Conservation (phyloP, 768 basidiomycete genomes). For the Russula emetica region DNA sequence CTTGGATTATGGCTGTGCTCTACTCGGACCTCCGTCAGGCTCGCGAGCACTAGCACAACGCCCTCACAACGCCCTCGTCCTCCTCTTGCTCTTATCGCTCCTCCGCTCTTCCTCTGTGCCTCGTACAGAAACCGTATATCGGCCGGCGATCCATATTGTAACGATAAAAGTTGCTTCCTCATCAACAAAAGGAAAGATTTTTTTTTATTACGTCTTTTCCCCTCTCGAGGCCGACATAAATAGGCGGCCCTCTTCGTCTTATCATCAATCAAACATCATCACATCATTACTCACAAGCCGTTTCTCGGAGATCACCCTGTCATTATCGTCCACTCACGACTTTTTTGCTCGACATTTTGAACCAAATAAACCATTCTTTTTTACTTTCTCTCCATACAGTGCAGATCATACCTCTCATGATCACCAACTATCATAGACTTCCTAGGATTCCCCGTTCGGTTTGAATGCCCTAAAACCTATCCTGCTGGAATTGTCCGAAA, state of each 20-base stretch:
- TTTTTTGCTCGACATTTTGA: background rate
- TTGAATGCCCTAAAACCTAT: no score
- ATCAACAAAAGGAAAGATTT: no score
- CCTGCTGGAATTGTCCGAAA: no score
- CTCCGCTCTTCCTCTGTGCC: background rate
- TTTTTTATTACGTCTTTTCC: background rate
- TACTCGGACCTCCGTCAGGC: background rate
- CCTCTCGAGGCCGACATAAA: background rate
- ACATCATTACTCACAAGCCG: background rate
- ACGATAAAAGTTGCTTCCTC: background rate
- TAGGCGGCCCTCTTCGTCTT: background rate
- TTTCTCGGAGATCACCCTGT: background rate
- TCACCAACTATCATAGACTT: no score
- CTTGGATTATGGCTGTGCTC: background rate
- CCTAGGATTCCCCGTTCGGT: no score
- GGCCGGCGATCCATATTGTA: background rate
- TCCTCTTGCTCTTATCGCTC: background rate
- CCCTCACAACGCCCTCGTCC: background rate
- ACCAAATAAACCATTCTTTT: background rate
- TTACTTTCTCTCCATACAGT: background rate
- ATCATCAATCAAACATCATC: constrained; percentile 1
- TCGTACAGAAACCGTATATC: background rate
- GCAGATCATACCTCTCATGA: no score
- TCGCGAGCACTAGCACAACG: background rate
- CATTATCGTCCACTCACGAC: background rate